These are phyloP conservation scores for Hanseniaspora meyeri DNA, from an alignment of 805 yeast species.

Conservation along the genomic window DNA sequence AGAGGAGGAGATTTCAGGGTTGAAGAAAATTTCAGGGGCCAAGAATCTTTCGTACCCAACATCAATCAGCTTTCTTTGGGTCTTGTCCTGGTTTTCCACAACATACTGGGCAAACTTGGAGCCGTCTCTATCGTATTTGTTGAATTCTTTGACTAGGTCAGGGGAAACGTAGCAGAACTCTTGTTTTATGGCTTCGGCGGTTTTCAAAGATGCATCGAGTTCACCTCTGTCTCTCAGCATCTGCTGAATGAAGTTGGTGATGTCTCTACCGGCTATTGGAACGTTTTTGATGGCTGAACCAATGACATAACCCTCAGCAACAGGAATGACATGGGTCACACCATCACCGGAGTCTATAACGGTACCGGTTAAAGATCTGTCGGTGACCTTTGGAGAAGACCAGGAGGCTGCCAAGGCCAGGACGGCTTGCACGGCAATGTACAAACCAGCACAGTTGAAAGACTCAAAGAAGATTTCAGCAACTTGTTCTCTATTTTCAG, in stretches of 20 bases:
- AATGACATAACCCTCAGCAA: conserved; percentile 97
- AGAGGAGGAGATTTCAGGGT: conserved; percentile 91
- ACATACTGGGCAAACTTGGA: conserved; percentile 87
- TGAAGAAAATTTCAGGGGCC: conserved; percentile 98
- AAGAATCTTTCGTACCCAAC: conserved; percentile 95
- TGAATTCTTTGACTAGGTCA: conserved; percentile 91
- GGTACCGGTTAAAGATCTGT: conserved; percentile 92
- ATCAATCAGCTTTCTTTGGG: conserved; percentile 59
- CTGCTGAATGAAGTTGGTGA: conserved; percentile 84
- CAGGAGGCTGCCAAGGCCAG: conserved; percentile 97
- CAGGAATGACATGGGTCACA: conserved; percentile 97
- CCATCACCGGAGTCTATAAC: conserved; percentile 98
- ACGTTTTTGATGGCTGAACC: conserved; percentile 95
- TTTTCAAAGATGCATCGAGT: conserved; percentile 78
- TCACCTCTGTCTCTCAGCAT: conserved; percentile 95
- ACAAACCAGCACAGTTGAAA: conserved; percentile 95
- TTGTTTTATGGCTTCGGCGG: conserved; percentile 95
- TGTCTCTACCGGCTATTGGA: conserved; percentile 98
- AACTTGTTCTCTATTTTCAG: conserved; percentile 95
- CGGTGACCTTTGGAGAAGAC: conserved; percentile 92
- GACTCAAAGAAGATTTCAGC: conserved; percentile 99
- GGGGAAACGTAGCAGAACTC: conserved; percentile 96
- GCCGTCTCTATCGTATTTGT: conserved; percentile 85
- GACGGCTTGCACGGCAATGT: conserved; percentile 98
- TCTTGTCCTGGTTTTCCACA: conserved; percentile 63